Base-by-base conservation (phyloP, 805 yeast genomes). In the Candida nanaspora region DNA sequence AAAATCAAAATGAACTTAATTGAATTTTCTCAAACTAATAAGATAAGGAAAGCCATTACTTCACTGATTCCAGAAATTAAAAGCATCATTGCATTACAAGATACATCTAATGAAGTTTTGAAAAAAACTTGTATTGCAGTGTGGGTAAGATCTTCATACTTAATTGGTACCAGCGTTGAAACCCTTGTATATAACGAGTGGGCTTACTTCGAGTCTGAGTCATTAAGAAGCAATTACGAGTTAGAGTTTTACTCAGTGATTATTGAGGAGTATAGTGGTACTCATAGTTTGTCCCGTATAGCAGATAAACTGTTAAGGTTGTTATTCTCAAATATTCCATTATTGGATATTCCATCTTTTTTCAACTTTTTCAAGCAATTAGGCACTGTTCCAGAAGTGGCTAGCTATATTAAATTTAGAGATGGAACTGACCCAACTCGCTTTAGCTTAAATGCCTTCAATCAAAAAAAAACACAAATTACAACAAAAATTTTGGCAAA, bases 171-270 rank as follows among this genome's bases (percentile, higher is more conserved):
- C n/a, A 41, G 46, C 9, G 33, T 49, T 14, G 53, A 52, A 16
- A 51, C 53, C 2, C 23, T 60, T 20, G 42, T 56, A 4, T 51
- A 51, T 37, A 39, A 56, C 19, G 61, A 60, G 16, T 60, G 65
- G 65, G 40, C 41, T 0, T 59, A 57, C 38, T 55, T 60, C 40
- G 60, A 54, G 1, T 34, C 41, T 25, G 42, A 37, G 4, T 19
- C 27, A 3, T n/a, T 53, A 2, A 35, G 61, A 16, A 23, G 35
- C 1, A 39, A 38, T 21, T 44, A 46, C 35, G 63, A 57, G 21
- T 36, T 60, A 5, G 29, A 42, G 1, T 60, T 60, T 39, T 56
- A 43, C 36, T 42, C 50, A 2, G 45, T 51, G 4, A 21, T 53
- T 1, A 15, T 56, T 36, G 45, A 47, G 5, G 42, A 41, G 22